Conservation (phyloP, 148 eudicot genomes). For the Talinum fruticosum region DNA sequence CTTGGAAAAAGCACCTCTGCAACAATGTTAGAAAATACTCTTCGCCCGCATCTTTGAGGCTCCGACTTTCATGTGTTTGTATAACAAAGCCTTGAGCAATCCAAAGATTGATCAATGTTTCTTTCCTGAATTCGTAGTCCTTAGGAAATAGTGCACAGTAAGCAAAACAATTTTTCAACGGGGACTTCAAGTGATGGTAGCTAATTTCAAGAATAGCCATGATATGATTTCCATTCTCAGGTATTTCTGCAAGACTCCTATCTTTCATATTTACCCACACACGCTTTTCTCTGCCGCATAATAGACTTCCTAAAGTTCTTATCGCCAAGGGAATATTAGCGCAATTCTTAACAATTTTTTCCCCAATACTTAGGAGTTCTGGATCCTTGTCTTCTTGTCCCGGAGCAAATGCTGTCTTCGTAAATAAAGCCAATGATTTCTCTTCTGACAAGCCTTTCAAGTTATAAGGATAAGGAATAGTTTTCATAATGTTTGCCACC, state of each 20-base stretch:
- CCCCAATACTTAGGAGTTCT: slow-evolving; percentile 11
- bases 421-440: slow-evolving; percentile 17
- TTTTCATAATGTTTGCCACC: slow-evolving; percentile 15
- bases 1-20: neutral
- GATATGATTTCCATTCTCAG: slow-evolving; percentile 5
- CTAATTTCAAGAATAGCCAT: slow-evolving; percentile 27
- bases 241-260: slow-evolving; percentile 22
- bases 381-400: slow-evolving; percentile 1
- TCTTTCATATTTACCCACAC: slow-evolving; percentile 2
- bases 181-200: slow-evolving; percentile 15
- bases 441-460: slow-evolving; percentile 19
- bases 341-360: slow-evolving; percentile 26
- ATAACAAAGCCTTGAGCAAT: slow-evolving; percentile 29
- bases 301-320: slow-evolving; percentile 20
- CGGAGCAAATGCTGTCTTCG: slow-evolving; percentile 19
- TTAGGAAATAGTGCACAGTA: slow-evolving; percentile 34
- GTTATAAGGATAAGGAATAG: neutral
- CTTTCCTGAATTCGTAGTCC: slow-evolving; percentile 4
- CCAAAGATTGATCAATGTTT: slow-evolving; percentile 23
- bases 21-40: slow-evolving; percentile 1
- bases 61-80: neutral
- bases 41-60: slow-evolving; percentile 10
- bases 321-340: slow-evolving; percentile 22
- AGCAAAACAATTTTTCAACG: slow-evolving; percentile 29
- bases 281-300: neutral